Evolutionary conservation across 2,329 filamentous ascomycete species (phyloP), one percentile per base, ranked within the genome.

Genomic region (Apiospora phragmitis): DNA sequence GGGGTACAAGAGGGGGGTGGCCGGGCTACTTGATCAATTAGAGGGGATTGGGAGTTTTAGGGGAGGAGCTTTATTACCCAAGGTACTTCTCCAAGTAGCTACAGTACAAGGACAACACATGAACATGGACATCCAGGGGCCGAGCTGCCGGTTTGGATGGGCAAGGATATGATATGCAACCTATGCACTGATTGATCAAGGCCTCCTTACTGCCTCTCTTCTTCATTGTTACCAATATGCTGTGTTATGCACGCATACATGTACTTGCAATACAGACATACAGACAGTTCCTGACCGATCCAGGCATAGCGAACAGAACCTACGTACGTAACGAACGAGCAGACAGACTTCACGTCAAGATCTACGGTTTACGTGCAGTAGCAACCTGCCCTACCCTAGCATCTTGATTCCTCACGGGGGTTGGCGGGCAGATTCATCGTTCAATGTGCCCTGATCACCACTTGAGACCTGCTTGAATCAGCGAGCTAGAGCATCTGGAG

Each of bases 371-470:
- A 35, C 51, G 26, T 62, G 26, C 49, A 55, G 49, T 16, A 51
- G 24, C 14, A 8, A 38, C 16, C 7, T 38, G 35, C 35, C 35
- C 35, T 38, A 38, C 35, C 49, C 49, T 35, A 59, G 55, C 55
- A 62, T 62, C 55, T 38, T 62, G 55, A 41, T 59, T 29, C 51
- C 16, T 59, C 55, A 35, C 55, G 55, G 55, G 55, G 55, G 14
- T 21, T 18, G 51, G 16, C 51, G 51, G 51, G 51, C 26, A 59
- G 55, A 62, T 32, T 38, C 55, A 38, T 62, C 55, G 18, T 21
- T n/a, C n/a, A n/a, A n/a, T 67, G 65, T 67, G 65, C 65, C 65
- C 41, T 67, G 65, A 67, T 67, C 65, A 47, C 65, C n/a, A 45
- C 45, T 67, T 67, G 65, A 43, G 32, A 67, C 65, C 42, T 43